Base-by-base conservation (phyloP, 257 asterid species). In the Jacaranda copaia region DNA sequence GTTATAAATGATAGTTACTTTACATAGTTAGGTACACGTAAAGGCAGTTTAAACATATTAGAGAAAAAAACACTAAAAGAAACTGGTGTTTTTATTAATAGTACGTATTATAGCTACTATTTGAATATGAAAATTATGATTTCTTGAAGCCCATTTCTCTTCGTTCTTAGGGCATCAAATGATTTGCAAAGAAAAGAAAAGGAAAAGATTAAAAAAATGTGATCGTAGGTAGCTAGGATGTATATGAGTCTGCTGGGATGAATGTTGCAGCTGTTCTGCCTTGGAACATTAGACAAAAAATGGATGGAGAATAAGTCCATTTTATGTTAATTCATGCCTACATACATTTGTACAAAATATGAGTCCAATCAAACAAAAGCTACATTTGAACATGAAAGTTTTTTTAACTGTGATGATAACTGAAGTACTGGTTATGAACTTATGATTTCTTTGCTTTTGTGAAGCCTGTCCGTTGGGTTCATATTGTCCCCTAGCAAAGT, bases 391-490 rank as follows among this genome's bases (percentile, higher is more conserved):
- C 14, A 66, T 49, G 82, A 52, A 72, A 72, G 77, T 13, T 74
- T 8, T 63, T 38, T 58, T n/a, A 57, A 42, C 8, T 57, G 43
- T 71, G 73, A 80, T 52, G 82, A 76, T 60, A 43, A 18, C 68
- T 81, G 57, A 75, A 8, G 40, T 12, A 51, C 51, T 16, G 15
- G 20, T 42, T 71, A 39, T 40, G 53, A 25, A n/a, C n/a, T n/a
- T n/a, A n/a, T n/a, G n/a, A n/a, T n/a, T 70, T 72, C 80, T 80
- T 76, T 39, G 52, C 62, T 11, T 45, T 84, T 68, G 51, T 79
- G 86, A 65, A 92, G 98, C 98, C 16, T 95, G 98, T 82, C 99
- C 99, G 14, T 80, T 93, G 86, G 99, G 99, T 74, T 85, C 99
- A 2, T 85, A 89, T 70, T 95, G 99, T 81, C 99, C 99, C 16